Evolutionary conservation across 306 rosid genomes (phyloP), one percentile per base, ranked within the genome.

Genomic region (Begonia fuchsioides): DNA sequence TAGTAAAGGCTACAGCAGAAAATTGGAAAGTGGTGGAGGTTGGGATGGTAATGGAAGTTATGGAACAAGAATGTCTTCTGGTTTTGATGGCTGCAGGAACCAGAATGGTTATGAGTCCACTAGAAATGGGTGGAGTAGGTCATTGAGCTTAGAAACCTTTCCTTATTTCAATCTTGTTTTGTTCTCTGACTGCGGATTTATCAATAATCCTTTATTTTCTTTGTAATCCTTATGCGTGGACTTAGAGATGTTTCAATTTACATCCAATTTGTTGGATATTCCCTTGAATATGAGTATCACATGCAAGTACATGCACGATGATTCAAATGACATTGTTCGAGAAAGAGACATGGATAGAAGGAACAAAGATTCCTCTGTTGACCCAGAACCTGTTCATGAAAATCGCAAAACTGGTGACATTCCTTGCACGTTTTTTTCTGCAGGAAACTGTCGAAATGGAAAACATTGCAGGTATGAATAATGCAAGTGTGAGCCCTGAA

Each of bases 361-460:
- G 74, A 81, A 44, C 63, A 63, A 75, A 57, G 94, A 92, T 52
- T 43, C 50, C 56, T 82, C 86, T 61, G 65, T 71, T 18, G 93
- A 86, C 51, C 85, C 65, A 60, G 77, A 80, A 51, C 69, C 65
- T 35, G 87, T 77, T 50, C 81, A 57, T 61, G 77, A 70, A 57
- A 67, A 66, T 13, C 71, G 63, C 58, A 76, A 81, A 50, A 66
- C 57, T 50, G 44, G 73, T 57, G 76, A 69, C 63, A 70, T 72
- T 44, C 80, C 74, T 56, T 92, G 98, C 76, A 92, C 72, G 61
- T 92, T 79, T 77, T 92, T 77, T 60, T 86, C 87, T 18, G 72
- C 49, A 9, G 96, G 98, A 58, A 79, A 76, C 60, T 92, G 98
- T 64, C 94, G 98, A 20, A 85, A 92, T 64, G 93, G 86, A 67